Base-by-base conservation (phyloP, 2,329 filamentous ascomycete genomes). In the Penicillium sp. region DNA sequence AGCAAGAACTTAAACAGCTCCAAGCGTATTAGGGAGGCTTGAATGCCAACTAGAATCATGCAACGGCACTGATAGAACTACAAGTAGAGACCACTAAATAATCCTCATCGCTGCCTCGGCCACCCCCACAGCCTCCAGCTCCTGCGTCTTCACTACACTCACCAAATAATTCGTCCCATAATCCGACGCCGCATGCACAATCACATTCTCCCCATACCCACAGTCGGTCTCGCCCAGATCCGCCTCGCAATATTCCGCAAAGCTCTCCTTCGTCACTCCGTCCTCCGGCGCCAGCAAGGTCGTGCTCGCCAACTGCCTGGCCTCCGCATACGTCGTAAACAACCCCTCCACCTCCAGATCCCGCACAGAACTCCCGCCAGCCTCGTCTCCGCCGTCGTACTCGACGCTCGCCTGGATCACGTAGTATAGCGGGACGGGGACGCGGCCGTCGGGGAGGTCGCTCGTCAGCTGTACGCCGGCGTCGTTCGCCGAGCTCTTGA, bases 121-220 rank as follows among this genome's bases (percentile, higher is more conserved):
- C 52, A 73, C 29, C 55, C 65, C 66, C 44, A 73, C 71, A 46
- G 63, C 66, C 58, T 71, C 67, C 60, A 73, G 57, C 49, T 67
- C 69, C 55, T 72, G 67, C 19, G 62, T 68, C 60, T 70, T 66
- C 17, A 74, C 57, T 4, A 74, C 69, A 62, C 66, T 71, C 46
- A 74, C 66, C 23, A 73, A 49, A 41, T 68, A 66, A 41, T 74
- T 73, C 48, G 69, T 68, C 30, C 72, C 70, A 44, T 70, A 66
- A 0, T 67, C 48, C 1, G 68, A 65, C 2, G 69, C 64, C 2
- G 72, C 72, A 66, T 72, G 72, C 31, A 74, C 71, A 29, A 74
- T 38, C 13, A 74, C 72, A 67, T 74, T 73, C 51, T 73, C 72
- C 2, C 72, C 71, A 62, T 67, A 73, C 19, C 70, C 72, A 35